phyloP scores from a whole-genome alignment of 257 asterid genomes.

The Solanum okadae region DNA sequence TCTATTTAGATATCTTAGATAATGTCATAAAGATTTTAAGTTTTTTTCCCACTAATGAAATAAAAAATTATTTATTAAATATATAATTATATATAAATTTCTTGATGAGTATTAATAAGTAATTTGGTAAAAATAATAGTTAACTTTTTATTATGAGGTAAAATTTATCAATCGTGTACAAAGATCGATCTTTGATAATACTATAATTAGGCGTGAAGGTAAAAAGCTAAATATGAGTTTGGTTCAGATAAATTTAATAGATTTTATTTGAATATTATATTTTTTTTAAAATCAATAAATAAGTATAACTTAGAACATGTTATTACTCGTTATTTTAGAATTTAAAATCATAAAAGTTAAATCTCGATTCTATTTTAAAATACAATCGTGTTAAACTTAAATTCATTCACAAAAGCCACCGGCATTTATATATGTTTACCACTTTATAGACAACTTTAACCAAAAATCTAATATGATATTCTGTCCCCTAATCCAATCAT shows the following conservation, averaged over 20 bases:
- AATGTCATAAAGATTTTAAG: not conserved
- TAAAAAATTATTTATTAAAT: not conserved
- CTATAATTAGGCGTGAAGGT: not conserved
- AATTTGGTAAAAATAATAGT: not conserved
- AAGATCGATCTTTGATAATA: not conserved
- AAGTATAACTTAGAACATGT: not conserved
- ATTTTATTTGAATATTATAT: not conserved
- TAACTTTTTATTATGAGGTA: not conserved
- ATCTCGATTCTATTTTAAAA: not conserved
- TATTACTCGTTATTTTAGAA: not conserved
- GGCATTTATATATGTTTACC: not conserved
- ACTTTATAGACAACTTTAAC: not conserved
- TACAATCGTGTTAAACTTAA: not conserved
- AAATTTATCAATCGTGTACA: not conserved
- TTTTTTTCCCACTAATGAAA: too few species aligned
- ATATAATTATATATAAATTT: not conserved
- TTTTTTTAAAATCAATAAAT: not conserved
- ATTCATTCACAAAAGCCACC: not conserved
- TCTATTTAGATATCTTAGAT: not conserved
- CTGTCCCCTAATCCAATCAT: not conserved
- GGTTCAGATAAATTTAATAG: not conserved
- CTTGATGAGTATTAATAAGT: not conserved
- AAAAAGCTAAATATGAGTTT: not conserved
- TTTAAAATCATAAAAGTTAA: not conserved
- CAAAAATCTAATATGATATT: not conserved